A percentile compares a stretch with the other conserved stretches of the same genome.
Evolutionary conservation across 129 eudicot species (phyloP).

Genomic region (Chrysanthemum makinoi): DNA sequence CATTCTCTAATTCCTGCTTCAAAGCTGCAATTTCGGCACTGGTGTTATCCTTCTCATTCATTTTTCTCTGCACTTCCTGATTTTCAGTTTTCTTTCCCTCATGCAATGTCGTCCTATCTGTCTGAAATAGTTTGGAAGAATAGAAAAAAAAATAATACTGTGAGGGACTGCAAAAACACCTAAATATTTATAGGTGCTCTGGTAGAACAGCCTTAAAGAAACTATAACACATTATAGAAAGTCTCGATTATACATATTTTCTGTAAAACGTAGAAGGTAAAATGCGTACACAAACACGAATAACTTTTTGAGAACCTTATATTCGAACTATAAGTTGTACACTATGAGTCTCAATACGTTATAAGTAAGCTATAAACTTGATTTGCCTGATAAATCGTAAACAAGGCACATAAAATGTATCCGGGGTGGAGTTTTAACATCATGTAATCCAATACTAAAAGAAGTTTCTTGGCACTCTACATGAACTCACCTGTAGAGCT

Average conservation of each 20-base stretch:
- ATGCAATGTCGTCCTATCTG: conserved; percentile 38
- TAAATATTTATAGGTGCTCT: neutral
- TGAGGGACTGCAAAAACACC: neutral
- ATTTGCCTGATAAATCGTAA: too few species aligned
- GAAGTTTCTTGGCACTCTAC: neutral
- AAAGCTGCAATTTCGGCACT: conserved; percentile 39
- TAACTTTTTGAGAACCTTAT: neutral
- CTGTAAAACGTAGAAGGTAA: neutral
- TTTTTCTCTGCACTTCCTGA: conserved; percentile 35
- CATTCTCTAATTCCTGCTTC: conserved; percentile 53
- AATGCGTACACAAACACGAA: neutral
- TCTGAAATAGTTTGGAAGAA: conserved; percentile 29
- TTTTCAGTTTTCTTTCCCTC: conserved; percentile 55
- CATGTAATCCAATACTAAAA: too few species aligned
- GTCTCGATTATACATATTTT: conserved; percentile 7
- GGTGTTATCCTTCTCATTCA: conserved; percentile 42
- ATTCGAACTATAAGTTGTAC: too few species aligned
- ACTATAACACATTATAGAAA: neutral
- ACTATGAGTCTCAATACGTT: too few species aligned
- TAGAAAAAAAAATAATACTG: neutral
- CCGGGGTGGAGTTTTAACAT: too few species aligned
- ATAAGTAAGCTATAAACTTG: too few species aligned
- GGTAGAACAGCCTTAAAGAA: neutral
- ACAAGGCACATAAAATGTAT: too few species aligned
- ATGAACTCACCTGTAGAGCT: conserved; percentile 22